A percentile compares a stretch with the other conserved stretches of the same genome.
Evolutionary conservation across 805 yeast species (phyloP).

Genomic region (Pichia insulana): DNA sequence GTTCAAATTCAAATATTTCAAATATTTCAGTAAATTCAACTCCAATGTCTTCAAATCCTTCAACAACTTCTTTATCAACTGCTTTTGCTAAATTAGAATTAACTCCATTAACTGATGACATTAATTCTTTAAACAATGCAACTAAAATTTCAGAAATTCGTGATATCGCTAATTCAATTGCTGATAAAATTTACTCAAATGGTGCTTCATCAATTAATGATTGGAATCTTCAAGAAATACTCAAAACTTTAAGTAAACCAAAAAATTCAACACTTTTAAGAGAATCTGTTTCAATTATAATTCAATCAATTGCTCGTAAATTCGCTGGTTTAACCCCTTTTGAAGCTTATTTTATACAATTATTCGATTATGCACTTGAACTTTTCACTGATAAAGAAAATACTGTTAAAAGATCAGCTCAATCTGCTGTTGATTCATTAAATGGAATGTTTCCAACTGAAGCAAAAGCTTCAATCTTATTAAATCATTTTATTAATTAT

Average conservation of each 20-base stretch:
- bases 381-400: constrained; percentile 80
- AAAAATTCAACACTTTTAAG: constrained; percentile 68
- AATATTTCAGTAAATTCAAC: constrained; percentile 12
- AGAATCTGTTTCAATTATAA: constrained; percentile 63
- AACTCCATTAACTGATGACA: constrained; percentile 56
- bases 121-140: constrained; percentile 44
- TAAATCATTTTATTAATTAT: constrained; percentile 53
- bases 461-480: constrained; percentile 63
- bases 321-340: constrained; percentile 62
- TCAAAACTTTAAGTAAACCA: constrained; percentile 59
- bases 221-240: constrained; percentile 57
- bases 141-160: constrained; percentile 46
- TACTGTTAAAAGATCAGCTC: constrained; percentile 80
- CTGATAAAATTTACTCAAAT: constrained; percentile 36
- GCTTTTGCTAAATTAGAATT: constrained; percentile 58
- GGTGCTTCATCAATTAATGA: constrained; percentile 45
- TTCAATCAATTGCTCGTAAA: constrained; percentile 45
- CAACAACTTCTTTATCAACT: constrained; percentile 62
- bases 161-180: constrained; percentile 44
- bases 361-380: constrained; percentile 60
- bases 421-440: constrained; percentile 61
- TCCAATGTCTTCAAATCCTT: constrained; percentile 25
- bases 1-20: constrained; percentile 4
- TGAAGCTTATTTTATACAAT: constrained; percentile 63
- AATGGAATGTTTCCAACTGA: constrained; percentile 66